phyloP scores from a whole-genome alignment of 305 asterid genomes.

The Caryopteris hybrid region DNA sequence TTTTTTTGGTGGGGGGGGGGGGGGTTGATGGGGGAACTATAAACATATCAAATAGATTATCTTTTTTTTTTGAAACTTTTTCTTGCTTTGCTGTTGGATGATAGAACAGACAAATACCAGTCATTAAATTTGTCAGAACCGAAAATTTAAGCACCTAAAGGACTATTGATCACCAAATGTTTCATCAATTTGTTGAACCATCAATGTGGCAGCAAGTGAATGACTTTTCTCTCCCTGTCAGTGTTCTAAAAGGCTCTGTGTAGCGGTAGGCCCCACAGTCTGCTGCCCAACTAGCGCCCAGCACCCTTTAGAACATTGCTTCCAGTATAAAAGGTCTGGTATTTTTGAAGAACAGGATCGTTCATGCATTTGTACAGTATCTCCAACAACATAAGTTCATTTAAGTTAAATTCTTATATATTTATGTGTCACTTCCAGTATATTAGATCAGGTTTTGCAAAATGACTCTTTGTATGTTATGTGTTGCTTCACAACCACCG shows the following conservation, averaged over 20 bases:
- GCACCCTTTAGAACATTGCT: neutral
- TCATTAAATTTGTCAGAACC: neutral
- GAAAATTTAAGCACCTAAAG: neutral
- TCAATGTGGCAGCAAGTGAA: neutral
- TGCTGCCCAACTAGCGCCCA: neutral
- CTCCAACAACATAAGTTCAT: neutral
- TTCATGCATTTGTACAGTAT: neutral
- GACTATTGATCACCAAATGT: neutral
- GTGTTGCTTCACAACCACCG: neutral
- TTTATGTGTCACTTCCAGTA: neutral
- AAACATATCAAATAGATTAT: too few relatives aligned
- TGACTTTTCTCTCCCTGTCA: neutral
- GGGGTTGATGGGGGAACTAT: too few relatives aligned
- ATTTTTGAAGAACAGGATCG: neutral
- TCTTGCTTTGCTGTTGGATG: too few relatives aligned
- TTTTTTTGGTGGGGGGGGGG: too few relatives aligned
- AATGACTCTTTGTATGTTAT: neutral
- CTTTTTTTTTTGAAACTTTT: too few relatives aligned
- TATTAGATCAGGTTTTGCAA: neutral
- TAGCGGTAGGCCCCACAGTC: too few relatives aligned
- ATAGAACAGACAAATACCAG: neutral
- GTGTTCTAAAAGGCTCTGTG: too few relatives aligned
- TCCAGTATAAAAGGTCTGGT: too few relatives aligned
- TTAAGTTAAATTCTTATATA: neutral
- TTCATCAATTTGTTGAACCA: neutral